Evolutionary conservation across 179 eudicot species (phyloP), one percentile per base, ranked within the genome.

Genomic region (Silene noctiflora): DNA sequence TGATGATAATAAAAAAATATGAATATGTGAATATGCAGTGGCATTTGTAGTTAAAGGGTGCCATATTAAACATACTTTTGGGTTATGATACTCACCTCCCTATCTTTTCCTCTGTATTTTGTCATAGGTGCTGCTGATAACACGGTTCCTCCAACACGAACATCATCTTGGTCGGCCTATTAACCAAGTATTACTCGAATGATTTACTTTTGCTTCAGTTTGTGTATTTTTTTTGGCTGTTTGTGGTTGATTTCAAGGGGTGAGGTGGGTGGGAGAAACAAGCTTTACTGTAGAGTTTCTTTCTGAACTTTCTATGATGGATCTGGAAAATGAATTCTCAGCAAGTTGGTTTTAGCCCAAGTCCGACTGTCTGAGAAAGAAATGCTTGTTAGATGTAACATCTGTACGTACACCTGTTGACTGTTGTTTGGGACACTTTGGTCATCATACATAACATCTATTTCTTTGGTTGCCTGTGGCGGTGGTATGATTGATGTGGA

Each of bases 71-170:
- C 55, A 12, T 22, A 11, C 11, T 65, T 29, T 44, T 55, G 17
- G 64, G 69, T 19, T 39, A 53, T 59, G 71, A 58, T 72, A 53
- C 74, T 71, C 64, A 73, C 4, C 19, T 11, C 13, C 51, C 22
- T 17, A 53, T 21, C 73, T 6, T 72, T 24, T 51, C 2, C 55
- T 53, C 27, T 79, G 29, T 39, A 63, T 44, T 78, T 58, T 70
- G 20, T 77, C 68, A 35, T 87, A 93, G 98, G 87, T 94, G 68
- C 75, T 94, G 80, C 82, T 94, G 79, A 94, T 94, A 72, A 91
- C 89, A 21, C 96, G 98, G 69, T 94, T 94, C 79, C 96, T 94
- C 85, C 98, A 94, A 87, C 98, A 94, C 84, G 96, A 94, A 75
- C 95, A 92, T 83, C 98, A 94, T 76, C 96, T 80, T 81, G 95